Percentiles rank a stretch among this genome's conserved stretches.
These are phyloP conservation scores for Rhamnella rubrinervis DNA, from an alignment of 331 rosid species.

Conservation along the genomic window DNA sequence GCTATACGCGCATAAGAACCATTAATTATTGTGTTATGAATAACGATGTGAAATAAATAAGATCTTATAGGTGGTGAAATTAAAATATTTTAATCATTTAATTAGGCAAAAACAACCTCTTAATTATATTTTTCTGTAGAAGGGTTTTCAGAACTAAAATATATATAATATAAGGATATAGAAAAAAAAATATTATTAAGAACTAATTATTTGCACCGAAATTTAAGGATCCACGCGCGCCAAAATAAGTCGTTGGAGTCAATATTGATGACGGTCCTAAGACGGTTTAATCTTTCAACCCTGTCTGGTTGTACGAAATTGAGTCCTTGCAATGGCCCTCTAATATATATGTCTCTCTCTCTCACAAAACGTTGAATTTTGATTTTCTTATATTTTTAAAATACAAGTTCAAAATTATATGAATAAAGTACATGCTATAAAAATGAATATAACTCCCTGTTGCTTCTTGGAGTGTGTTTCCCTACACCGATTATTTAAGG, in stretches of 20 bases:
- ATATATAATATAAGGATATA: background rate
- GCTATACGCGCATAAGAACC: too few species aligned
- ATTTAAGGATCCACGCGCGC: slow-evolving; percentile 1
- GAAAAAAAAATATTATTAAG: background rate
- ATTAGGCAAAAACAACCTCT: too few species aligned
- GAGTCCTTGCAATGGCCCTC: slow-evolving; percentile 6
- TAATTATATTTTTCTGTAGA: too few species aligned
- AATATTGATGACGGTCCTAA: slow-evolving; percentile 7
- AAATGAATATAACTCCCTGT: background rate
- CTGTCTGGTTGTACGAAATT: slow-evolving; percentile 1
- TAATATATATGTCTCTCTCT: background rate
- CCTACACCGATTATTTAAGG: slow-evolving; percentile 3
- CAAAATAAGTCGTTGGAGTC: slow-evolving; percentile 15
- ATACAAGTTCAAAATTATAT: background rate
- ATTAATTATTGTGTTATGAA: too few species aligned
- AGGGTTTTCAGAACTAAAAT: too few species aligned
- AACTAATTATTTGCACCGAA: slow-evolving; percentile 14
- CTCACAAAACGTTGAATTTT: slow-evolving; percentile 15
- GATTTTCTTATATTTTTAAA: background rate
- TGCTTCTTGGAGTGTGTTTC: slow-evolving; percentile 23
- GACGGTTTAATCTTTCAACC: slow-evolving; percentile 21
- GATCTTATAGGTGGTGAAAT: too few species aligned
- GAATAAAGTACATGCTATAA: slow-evolving; percentile 2
- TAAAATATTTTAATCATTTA: too few species aligned
- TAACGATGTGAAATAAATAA: too few species aligned